Percentiles rank a stretch among this genome's conserved stretches.
Conservation (phyloP, 2,329 filamentous ascomycete genomes). For the Nemania abortiva region DNA sequence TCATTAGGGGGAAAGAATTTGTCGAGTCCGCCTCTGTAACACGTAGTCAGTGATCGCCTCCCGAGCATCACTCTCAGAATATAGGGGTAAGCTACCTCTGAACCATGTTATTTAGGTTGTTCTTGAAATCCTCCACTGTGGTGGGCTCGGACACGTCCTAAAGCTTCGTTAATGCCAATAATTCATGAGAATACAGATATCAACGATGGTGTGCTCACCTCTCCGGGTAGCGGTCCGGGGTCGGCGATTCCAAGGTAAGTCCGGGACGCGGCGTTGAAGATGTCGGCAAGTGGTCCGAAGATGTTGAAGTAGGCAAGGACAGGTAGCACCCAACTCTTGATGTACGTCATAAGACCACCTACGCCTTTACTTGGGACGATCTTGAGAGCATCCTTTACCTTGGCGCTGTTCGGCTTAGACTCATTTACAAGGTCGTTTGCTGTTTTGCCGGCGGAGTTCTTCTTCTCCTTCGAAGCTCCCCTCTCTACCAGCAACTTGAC, state of each 20-base stretch:
- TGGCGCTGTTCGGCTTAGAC: constrained; percentile 24
- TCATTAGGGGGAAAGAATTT: constrained; percentile 34
- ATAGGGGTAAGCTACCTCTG: not conserved
- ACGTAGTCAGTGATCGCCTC: not conserved
- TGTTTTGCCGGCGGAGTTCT: constrained; percentile 33
- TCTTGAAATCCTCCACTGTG: constrained; percentile 29
- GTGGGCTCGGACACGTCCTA: constrained; percentile 34
- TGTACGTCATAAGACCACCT: constrained; percentile 37
- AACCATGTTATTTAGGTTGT: constrained; percentile 33
- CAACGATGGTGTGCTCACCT: constrained; percentile 14
- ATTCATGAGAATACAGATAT: not conserved
- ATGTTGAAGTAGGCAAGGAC: constrained; percentile 32
- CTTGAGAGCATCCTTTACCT: constrained; percentile 30
- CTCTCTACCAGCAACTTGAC: constrained; percentile 36
- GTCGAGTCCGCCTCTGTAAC: constrained; percentile 30
- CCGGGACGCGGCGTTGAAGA: constrained; percentile 36
- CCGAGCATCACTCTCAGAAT: not conserved
- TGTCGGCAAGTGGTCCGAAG: constrained; percentile 30
- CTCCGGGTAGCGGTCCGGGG: constrained; percentile 23
- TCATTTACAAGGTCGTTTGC: constrained; percentile 28
- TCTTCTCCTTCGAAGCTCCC: constrained; percentile 38
- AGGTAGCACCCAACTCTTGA: constrained; percentile 34
- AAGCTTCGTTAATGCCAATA: not conserved
- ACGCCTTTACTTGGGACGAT: constrained; percentile 33
- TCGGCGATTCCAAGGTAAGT: constrained; percentile 14